These are phyloP conservation scores for Cucumis sativus DNA, from an alignment of 306 rosid genomes.

Conservation along the genomic window Cucumber_9930_V3 NC_026659.2:18579001-18579500, in stretches of 20 bases:
- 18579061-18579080: not conserved
- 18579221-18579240: not conserved
- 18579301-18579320: not conserved
- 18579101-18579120: not conserved
- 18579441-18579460: no score
- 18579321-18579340: not conserved
- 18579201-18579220: not conserved
- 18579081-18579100: not conserved
- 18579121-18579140: not conserved
- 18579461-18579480: no score
- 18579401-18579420: no score
- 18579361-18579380: not conserved
- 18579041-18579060: not conserved
- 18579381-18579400: not conserved
- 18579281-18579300: not conserved
- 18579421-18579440: no score
- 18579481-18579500: no score
- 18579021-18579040: not conserved
- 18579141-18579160: not conserved
- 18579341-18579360: not conserved
- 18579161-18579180: not conserved
- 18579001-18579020: not conserved
- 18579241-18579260: not conserved
- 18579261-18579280: not conserved
- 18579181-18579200: not conserved